Evolutionary conservation across 805 yeast genomes (phyloP).

Genomic region (Torulaspora maleeae): DNA sequence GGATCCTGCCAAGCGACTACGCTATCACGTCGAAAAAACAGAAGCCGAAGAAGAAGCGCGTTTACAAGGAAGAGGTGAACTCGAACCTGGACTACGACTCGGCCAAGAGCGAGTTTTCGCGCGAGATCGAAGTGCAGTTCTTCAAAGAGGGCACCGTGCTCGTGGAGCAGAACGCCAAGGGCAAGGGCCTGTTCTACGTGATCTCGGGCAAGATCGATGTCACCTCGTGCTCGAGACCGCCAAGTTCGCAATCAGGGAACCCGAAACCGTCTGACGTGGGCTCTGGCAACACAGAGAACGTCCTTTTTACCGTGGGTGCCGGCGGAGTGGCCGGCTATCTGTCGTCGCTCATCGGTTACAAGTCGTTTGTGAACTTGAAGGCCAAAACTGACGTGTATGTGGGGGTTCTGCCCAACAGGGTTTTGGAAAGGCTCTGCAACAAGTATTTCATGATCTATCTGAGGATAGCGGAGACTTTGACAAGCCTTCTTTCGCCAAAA

Average conservation of each 20-base stretch:
- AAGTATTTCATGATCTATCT: conserved; percentile 70
- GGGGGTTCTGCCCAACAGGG: conserved; percentile 63
- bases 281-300: conserved; percentile 16
- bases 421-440: conserved; percentile 64
- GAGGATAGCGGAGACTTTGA: conserved; percentile 69
- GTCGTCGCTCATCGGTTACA: conserved; percentile 72
- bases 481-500: conserved; percentile 60
- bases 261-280: not conserved
- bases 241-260: not conserved
- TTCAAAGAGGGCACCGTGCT: conserved; percentile 51
- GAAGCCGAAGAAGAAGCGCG: conserved; percentile 17
- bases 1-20: conserved; percentile 28
- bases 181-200: conserved; percentile 74
- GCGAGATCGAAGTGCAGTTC: conserved; percentile 51
- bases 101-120: conserved; percentile 56
- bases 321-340: conserved; percentile 90
- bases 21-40: conserved; percentile 17
- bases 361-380: conserved; percentile 66
- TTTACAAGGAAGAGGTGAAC: conserved; percentile 24
- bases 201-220: conserved; percentile 76
- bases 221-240: conserved; percentile 10
- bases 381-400: conserved; percentile 61
- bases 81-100: conserved; percentile 42
- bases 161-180: conserved; percentile 58
- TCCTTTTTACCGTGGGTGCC: conserved; percentile 53